Evolutionary conservation across 176 grass and related monocot genomes (phyloP).

Genomic region (Carex kokanica): DNA sequence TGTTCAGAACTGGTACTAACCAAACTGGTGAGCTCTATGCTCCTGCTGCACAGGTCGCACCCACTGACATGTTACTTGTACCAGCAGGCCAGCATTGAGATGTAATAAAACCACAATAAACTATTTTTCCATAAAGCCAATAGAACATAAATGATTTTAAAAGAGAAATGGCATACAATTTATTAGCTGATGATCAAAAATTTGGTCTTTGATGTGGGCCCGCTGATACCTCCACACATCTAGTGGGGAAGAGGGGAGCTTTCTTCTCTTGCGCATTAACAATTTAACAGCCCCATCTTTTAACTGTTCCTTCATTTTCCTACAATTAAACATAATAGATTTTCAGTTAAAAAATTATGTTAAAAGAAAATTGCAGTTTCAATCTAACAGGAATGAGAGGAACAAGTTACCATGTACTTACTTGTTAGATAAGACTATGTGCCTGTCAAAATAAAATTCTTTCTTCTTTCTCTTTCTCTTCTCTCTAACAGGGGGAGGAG

Average conservation of each 20-base stretch:
- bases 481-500: slow-evolving; percentile 47
- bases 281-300: slow-evolving; percentile 20
- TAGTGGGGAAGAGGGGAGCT: slow-evolving; percentile 46
- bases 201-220: slow-evolving; percentile 36
- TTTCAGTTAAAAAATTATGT: background rate
- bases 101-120: background rate
- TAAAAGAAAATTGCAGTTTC: background rate
- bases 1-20: background rate
- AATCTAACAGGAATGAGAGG: slow-evolving; percentile 9
- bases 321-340: slow-evolving; percentile 7
- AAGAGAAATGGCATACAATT: slow-evolving; percentile 32
- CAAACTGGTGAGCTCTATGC: background rate
- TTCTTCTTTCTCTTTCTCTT: slow-evolving; percentile 34
- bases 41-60: background rate
- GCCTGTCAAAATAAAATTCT: slow-evolving; percentile 40
- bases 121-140: background rate
- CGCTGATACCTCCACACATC: slow-evolving; percentile 50
- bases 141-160: background rate
- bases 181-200: slow-evolving; percentile 49
- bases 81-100: background rate
- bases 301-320: slow-evolving; percentile 24
- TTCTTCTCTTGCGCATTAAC: slow-evolving; percentile 57
- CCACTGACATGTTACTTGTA: background rate
- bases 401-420: slow-evolving; percentile 32
- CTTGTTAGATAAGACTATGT: slow-evolving; percentile 59